Evolutionary conservation across 2,329 filamentous ascomycete genomes (phyloP).

Genomic region (Byssochlamys sp.): DNA sequence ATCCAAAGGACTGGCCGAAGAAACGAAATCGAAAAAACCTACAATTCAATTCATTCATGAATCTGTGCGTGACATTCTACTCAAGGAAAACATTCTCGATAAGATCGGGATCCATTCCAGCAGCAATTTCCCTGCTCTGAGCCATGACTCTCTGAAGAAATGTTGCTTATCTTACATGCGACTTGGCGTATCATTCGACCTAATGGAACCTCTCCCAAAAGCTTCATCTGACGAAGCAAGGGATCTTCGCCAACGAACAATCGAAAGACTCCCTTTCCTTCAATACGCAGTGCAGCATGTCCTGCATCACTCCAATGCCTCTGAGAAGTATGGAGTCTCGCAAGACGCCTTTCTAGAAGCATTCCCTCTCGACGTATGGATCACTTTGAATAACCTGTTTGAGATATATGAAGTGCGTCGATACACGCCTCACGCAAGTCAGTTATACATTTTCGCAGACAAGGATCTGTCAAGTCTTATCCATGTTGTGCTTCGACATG

Average conservation of each 20-base stretch:
- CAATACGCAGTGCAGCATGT: background rate
- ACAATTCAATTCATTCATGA: conserved; percentile 29
- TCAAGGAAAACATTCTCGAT: conserved; percentile 19
- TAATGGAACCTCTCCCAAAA: background rate
- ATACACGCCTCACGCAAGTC: background rate
- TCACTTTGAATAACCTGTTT: background rate
- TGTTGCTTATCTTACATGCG: background rate
- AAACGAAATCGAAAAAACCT: conserved; percentile 11
- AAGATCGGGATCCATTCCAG: conserved; percentile 23
- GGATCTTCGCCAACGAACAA: background rate
- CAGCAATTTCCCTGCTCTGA: conserved; percentile 16
- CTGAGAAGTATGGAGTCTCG: background rate
- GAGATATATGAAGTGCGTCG: conserved; percentile 1
- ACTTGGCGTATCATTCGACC: background rate
- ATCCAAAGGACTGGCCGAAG: conserved; percentile 25
- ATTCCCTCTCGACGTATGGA: background rate
- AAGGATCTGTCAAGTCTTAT: background rate
- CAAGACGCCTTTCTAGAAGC: background rate
- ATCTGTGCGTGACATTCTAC: conserved; percentile 24
- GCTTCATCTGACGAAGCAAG: background rate
- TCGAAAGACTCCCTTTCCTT: background rate
- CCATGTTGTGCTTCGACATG: too few species aligned
- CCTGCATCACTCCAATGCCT: background rate
- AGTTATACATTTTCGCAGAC: conserved; percentile 1
- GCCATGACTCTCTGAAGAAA: conserved; percentile 37